Base-by-base conservation (phyloP, 805 yeast genomes). In the Maudiozyma saulgeensis region DNA sequence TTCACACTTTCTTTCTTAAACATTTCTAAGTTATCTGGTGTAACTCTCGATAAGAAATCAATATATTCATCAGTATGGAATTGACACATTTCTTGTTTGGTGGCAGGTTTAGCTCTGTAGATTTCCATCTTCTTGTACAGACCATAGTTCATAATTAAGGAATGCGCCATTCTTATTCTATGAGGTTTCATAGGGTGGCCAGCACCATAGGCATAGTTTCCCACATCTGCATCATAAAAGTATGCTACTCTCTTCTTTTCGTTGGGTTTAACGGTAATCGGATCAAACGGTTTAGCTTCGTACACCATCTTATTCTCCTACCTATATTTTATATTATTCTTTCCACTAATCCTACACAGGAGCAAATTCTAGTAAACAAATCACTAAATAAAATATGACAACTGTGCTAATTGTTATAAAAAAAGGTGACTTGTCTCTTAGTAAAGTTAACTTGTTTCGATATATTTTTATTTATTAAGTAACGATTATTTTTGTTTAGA, bases 111-210 rank as follows among this genome's bases (percentile, higher is more conserved):
- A 41, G 98, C 97, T 46, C 97, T 78, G 68, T 90, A 90, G 45
- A 93, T 87, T 66, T 93, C 98, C 96, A 93, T 91, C 69, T 91
- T 86, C 68, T 90, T 88, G 72, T 93, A 90, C 47, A 93, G 76
- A 1, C 97, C 98, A 67, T 93, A 93, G 70, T 91, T 90, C 96
- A 93, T 91, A 56, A 93, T 87, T 61, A 93, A 75, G 41, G 96
- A 87, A 68, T 93, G 98, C 7, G 98, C 95, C 96, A 93, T 90
- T 80, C 98, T 84, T 71, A 93, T 89, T 64, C 99, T 81, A 68
- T 91, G 97, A 23, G 99, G 99, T 66, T 93, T 93, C 99, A 93
- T 93, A 40, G 97, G 97, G 68, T 93, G 99, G 28, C 96, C 96
- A 4, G 96, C 93, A 50, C 98, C 98, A 65, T 93, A 93, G 43